phyloP scores from a whole-genome alignment of 2,329 filamentous ascomycete species.

The Paramyrothecium sp. region DNA sequence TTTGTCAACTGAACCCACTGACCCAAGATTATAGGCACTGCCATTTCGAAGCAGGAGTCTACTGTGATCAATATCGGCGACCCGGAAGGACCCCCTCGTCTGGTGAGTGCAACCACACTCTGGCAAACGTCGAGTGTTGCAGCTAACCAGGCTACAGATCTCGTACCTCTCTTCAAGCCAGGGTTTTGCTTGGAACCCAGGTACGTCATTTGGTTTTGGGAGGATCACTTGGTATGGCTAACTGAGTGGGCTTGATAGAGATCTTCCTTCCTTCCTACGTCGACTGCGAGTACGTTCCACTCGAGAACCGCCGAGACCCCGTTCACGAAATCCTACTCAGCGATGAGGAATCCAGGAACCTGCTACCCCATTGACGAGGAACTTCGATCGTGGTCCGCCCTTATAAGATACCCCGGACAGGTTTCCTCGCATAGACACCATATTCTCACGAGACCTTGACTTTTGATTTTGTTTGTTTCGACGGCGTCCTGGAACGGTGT shows the following conservation, averaged over 20 bases:
- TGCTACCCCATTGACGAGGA: slow-evolving; percentile 61
- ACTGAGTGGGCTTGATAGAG: slow-evolving; percentile 43
- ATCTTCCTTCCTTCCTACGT: slow-evolving; percentile 80
- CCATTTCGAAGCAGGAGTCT: slow-evolving; percentile 71
- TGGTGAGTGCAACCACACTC: slow-evolving; percentile 50
- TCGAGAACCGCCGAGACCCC: slow-evolving; percentile 74
- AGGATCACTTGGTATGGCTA: slow-evolving; percentile 2
- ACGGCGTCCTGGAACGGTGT: neutral
- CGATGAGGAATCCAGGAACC: slow-evolving; percentile 70
- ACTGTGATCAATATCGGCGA: slow-evolving; percentile 80
- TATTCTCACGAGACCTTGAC: slow-evolving; percentile 23
- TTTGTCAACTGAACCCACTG: neutral
- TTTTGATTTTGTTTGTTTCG: slow-evolving; percentile 1
- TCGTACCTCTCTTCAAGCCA: slow-evolving; percentile 78
- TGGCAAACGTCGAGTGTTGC: neutral
- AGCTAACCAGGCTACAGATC: slow-evolving; percentile 49
- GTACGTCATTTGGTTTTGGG: slow-evolving; percentile 34
- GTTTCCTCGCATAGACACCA: slow-evolving; percentile 21
- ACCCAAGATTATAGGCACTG: slow-evolving; percentile 53
- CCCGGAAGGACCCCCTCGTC: slow-evolving; percentile 67
- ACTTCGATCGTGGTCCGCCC: slow-evolving; percentile 5
- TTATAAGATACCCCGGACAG: slow-evolving; percentile 11
- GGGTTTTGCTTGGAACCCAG: slow-evolving; percentile 81
- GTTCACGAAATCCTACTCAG: slow-evolving; percentile 76
- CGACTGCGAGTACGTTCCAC: slow-evolving; percentile 70